phyloP scores from a whole-genome alignment of 2,329 filamentous ascomycete species.

The Fusarium anguioides region DNA sequence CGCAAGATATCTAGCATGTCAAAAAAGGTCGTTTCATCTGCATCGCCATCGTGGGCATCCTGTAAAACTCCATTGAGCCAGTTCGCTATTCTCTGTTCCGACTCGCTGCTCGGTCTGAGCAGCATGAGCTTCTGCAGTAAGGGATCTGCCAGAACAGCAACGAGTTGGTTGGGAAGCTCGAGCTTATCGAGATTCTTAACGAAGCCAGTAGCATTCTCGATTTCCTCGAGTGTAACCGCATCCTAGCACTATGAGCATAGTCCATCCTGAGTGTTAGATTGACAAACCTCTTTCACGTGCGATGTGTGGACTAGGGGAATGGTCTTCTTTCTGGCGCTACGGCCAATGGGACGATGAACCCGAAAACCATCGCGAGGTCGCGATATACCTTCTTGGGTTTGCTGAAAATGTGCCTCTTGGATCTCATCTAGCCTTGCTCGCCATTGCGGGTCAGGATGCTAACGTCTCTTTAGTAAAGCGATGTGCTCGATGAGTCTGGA shows the following conservation, averaged over 20 bases:
- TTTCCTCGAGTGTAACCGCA: conserved; percentile 79
- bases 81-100: conserved; percentile 64
- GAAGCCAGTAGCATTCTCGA: conserved; percentile 76
- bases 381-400: conserved; percentile 53
- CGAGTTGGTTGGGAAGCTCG: conserved; percentile 83
- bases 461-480: conserved; percentile 33
- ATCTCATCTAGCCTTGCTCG: conserved; percentile 73
- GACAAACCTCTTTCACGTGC: conserved; percentile 72
- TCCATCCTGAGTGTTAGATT: not conserved
- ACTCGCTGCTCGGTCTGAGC: conserved; percentile 67
- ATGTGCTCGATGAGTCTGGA: not conserved
- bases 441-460: conserved; percentile 84
- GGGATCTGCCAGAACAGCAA: conserved; percentile 79
- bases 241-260: conserved; percentile 53
- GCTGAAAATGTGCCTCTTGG: conserved; percentile 67
- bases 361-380: conserved; percentile 66
- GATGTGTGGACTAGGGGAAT: conserved; percentile 80
- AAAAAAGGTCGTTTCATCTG: conserved; percentile 59
- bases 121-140: conserved; percentile 81
- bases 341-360: conserved; percentile 62
- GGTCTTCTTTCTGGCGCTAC: conserved; percentile 51
- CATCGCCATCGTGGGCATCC: conserved; percentile 65
- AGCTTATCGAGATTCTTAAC: conserved; percentile 80
- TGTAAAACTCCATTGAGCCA: conserved; percentile 69
- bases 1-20: conserved; percentile 67